Percentiles rank a stretch among this genome's conserved stretches.
These are phyloP conservation scores for Heterobasidion parviporum DNA, from an alignment of 1,284 basidiomycete species.

Conservation along the genomic window DNA sequence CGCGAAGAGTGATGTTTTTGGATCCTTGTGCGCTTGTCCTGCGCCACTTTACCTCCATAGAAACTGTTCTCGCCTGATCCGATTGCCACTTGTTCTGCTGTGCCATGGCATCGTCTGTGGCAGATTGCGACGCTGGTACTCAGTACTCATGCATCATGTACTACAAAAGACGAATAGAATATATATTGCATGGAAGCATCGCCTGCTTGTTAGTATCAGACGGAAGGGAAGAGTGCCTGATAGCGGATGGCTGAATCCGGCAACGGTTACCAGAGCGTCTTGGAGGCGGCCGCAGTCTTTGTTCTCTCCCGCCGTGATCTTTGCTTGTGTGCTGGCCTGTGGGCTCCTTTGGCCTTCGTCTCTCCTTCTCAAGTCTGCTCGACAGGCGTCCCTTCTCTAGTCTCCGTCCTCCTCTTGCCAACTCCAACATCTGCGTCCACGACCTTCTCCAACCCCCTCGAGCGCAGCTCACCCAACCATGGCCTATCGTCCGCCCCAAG, in stretches of 20 bases:
- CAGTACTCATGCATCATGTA: too few species aligned
- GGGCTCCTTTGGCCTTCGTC: neutral
- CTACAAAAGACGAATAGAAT: too few species aligned
- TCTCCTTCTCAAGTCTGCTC: neutral
- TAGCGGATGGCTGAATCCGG: neutral
- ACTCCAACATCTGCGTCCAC: neutral
- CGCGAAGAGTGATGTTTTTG: neutral
- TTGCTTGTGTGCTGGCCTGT: neutral
- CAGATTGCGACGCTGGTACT: too few species aligned
- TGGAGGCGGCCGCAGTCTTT: neutral
- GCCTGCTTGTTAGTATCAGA: too few species aligned
- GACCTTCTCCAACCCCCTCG: neutral
- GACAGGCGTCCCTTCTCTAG: slow-evolving; percentile 1
- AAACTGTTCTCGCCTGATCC: neutral
- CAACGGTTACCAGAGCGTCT: neutral
- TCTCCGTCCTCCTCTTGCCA: neutral
- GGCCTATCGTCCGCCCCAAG: slow-evolving; percentile 14
- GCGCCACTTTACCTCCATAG: neutral
- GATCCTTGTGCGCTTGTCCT: neutral
- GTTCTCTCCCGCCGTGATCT: neutral
- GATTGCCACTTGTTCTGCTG: neutral
- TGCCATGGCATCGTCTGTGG: too few species aligned
- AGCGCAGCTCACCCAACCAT: slow-evolving; percentile 9
- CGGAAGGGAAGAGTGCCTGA: too few species aligned
- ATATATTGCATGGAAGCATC: too few species aligned